Evolutionary conservation across 2,329 filamentous ascomycete species (phyloP).

Genomic region (Ploettnerulaceae sp.): DNA sequence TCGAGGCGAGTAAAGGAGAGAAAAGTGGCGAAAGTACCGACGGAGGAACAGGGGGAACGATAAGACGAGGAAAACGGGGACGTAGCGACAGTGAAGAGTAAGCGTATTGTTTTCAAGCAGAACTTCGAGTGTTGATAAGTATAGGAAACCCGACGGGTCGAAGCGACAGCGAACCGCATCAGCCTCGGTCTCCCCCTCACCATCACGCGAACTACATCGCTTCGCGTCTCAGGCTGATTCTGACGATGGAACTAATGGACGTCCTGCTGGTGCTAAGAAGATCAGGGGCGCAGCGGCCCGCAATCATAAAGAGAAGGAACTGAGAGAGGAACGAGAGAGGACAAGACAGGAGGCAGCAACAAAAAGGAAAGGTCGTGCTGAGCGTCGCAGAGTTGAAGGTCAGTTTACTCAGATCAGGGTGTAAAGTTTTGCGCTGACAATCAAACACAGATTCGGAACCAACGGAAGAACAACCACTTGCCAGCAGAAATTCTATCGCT

Average conservation of each 20-base stretch:
- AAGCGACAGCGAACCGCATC: slow-evolving; percentile 85
- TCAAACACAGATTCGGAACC: slow-evolving; percentile 60
- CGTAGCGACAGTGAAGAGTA: slow-evolving; percentile 94
- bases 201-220: slow-evolving; percentile 45
- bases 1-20: slow-evolving; percentile 92
- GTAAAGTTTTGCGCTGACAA: slow-evolving; percentile 34
- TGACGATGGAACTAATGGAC: slow-evolving; percentile 58
- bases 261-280: slow-evolving; percentile 53
- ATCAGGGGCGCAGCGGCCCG: slow-evolving; percentile 52
- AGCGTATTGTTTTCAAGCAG: slow-evolving; percentile 38
- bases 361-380: slow-evolving; percentile 76
- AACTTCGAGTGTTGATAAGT: slow-evolving; percentile 23
- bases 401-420: slow-evolving; percentile 29
- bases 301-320: slow-evolving; percentile 56
- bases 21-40: slow-evolving; percentile 38
- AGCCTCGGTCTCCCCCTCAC: slow-evolving; percentile 55
- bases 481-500: slow-evolving; percentile 35
- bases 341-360: slow-evolving; percentile 69
- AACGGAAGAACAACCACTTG: slow-evolving; percentile 60
- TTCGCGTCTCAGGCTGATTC: slow-evolving; percentile 57
- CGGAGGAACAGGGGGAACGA: slow-evolving; percentile 48
- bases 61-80: slow-evolving; percentile 71
- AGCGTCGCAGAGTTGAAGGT: slow-evolving; percentile 79
- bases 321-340: slow-evolving; percentile 70
- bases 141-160: slow-evolving; percentile 61